These are phyloP conservation scores for Rhizopogon vulgaris DNA, from an alignment of 768 basidiomycete species.

Conservation along the genomic window DNA sequence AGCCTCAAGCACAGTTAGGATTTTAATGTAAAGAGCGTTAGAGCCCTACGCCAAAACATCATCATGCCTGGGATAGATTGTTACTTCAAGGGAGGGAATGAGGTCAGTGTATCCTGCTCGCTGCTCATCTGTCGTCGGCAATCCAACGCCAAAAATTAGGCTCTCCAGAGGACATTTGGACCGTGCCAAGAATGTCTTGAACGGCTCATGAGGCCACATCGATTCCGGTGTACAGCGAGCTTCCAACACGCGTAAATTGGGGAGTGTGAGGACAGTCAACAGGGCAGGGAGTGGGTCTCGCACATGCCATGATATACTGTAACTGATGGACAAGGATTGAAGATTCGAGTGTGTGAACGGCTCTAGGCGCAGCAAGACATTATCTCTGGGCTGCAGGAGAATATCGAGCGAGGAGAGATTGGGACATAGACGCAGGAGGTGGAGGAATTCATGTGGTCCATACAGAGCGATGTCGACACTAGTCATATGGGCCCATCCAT, in stretches of 20 bases:
- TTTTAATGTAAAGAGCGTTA: no score
- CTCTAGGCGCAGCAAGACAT: not conserved
- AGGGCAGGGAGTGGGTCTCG: no score
- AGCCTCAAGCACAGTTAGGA: no score
- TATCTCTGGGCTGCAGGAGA: not conserved
- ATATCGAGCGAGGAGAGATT: conserved; percentile 12
- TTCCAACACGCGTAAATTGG: no score
- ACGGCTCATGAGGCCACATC: conserved; percentile 9
- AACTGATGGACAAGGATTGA: conserved; percentile 9
- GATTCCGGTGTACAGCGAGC: no score
- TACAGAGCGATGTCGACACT: conserved; percentile 4
- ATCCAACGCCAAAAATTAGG: not conserved
- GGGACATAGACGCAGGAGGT: conserved; percentile 14
- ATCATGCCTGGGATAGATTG: not conserved
- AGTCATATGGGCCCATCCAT: conserved; percentile 13
- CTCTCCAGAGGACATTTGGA: not conserved
- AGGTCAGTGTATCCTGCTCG: not conserved
- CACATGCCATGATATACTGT: conserved; percentile 8
- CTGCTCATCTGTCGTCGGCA: not conserved
- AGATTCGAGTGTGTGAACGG: conserved; percentile 8
- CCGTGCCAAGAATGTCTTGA: conserved; percentile 13
- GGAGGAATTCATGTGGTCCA: conserved; percentile 1
- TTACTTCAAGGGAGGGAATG: not conserved
- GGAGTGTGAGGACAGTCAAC: no score
- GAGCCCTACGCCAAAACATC: no score